These are phyloP conservation scores for Coccomyxa subellipsoidea DNA, from an alignment of 163 green algal species.

Conservation along the genomic window DNA sequence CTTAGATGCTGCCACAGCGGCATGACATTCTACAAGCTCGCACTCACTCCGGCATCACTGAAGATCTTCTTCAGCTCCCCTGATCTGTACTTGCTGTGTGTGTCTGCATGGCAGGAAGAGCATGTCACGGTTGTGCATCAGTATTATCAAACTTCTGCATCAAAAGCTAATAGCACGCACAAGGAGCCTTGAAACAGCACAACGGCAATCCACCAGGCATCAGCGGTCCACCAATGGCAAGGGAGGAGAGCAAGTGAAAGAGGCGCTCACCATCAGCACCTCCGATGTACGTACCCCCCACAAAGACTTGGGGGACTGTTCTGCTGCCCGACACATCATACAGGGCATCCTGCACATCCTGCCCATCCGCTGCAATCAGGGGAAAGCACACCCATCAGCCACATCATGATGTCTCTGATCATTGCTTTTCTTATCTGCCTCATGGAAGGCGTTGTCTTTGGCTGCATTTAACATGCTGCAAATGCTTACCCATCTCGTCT, in stretches of 20 bases:
- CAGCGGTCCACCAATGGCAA: no score
- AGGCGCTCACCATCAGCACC: constrained; percentile 68
- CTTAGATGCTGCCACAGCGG: background rate
- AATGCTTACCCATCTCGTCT: constrained; percentile 47
- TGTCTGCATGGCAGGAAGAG: constrained; percentile 38
- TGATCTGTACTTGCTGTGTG: constrained; percentile 36
- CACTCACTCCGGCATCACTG: constrained; percentile 33
- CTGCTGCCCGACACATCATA: constrained; percentile 44
- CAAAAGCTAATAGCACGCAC: no score
- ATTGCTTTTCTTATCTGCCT: no score
- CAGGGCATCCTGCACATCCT: constrained; percentile 51
- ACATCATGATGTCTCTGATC: no score
- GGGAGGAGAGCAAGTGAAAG: no score
- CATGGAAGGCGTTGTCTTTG: no score
- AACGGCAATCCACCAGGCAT: no score
- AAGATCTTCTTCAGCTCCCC: constrained; percentile 55
- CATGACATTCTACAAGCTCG: constrained; percentile 11
- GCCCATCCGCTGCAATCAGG: constrained; percentile 52
- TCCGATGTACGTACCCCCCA: constrained; percentile 67
- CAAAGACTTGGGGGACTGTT: constrained; percentile 84
- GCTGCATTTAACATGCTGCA: no score
- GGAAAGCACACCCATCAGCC: no score
- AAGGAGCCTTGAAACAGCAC: no score
- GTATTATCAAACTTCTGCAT: no score
- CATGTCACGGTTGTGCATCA: no score